These are phyloP conservation scores for Kingdonia uniflora DNA, from an alignment of 164 flowering plant species.

Conservation along the genomic window DNA sequence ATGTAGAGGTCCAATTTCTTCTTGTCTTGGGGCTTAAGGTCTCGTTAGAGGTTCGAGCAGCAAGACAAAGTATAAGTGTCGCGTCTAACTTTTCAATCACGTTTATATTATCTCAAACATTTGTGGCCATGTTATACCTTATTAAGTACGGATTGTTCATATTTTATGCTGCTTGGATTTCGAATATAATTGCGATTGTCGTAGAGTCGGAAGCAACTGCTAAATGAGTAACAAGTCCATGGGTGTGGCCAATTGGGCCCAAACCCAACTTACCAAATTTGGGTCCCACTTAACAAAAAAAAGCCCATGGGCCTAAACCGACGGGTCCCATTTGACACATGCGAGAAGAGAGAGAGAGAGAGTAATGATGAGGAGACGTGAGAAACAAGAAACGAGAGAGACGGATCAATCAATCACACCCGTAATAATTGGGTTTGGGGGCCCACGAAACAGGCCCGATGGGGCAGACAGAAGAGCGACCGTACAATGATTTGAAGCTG, in stretches of 20 bases:
- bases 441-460: neutral
- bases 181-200: neutral
- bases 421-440: neutral
- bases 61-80: neutral
- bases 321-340: neutral
- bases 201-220: too few relatives aligned
- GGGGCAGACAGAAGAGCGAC: neutral
- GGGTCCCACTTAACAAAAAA: too few relatives aligned
- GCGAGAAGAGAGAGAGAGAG: neutral
- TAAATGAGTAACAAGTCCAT: too few relatives aligned
- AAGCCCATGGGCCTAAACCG: too few relatives aligned
- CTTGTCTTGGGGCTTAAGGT: too few relatives aligned
- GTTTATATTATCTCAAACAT: neutral
- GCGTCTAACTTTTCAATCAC: neutral
- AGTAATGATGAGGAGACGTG: conserved; percentile 1
- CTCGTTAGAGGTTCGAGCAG: neutral
- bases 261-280: too few relatives aligned
- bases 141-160: neutral
- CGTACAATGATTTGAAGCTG: neutral
- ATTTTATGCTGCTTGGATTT: neutral
- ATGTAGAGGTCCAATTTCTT: too few relatives aligned
- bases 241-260: too few relatives aligned
- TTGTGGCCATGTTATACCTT: neutral
- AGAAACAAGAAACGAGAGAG: neutral
- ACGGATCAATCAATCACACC: neutral